These are phyloP conservation scores for Brasilioporus rufonigricans DNA, from an alignment of 768 basidiomycete genomes.

Conservation along the genomic window DNA sequence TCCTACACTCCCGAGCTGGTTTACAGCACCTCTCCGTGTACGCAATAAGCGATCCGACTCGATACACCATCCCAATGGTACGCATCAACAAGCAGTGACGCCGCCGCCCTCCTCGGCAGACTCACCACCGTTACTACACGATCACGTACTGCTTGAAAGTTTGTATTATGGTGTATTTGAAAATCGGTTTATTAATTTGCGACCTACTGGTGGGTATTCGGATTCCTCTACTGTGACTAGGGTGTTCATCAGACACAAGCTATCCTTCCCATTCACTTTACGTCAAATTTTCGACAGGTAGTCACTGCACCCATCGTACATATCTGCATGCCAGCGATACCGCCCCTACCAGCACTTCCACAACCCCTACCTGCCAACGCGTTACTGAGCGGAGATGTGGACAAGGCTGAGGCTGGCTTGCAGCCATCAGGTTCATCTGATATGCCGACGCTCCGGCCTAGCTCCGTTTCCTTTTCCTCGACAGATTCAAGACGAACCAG, in stretches of 20 bases:
- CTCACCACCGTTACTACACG: slow-evolving; percentile 46
- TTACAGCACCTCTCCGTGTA: slow-evolving; percentile 64
- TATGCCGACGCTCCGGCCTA: slow-evolving; percentile 32
- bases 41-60: slow-evolving; percentile 48
- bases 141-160: slow-evolving; percentile 68
- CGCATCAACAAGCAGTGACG: slow-evolving; percentile 33
- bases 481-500: slow-evolving; percentile 37
- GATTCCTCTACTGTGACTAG: neutral
- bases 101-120: slow-evolving; percentile 33
- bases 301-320: slow-evolving; percentile 56
- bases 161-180: slow-evolving; percentile 66
- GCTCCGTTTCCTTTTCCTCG: slow-evolving; percentile 55
- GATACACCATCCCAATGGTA: slow-evolving; percentile 49
- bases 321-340: slow-evolving; percentile 69
- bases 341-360: slow-evolving; percentile 53
- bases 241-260: slow-evolving; percentile 38
- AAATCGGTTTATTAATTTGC: slow-evolving; percentile 68
- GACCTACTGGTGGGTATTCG: slow-evolving; percentile 56
- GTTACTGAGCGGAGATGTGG: slow-evolving; percentile 22
- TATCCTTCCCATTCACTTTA: slow-evolving; percentile 66
- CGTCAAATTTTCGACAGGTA: slow-evolving; percentile 68
- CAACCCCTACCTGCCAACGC: slow-evolving; percentile 28
- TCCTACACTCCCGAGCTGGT: slow-evolving; percentile 75
- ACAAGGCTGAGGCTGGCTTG: slow-evolving; percentile 23
- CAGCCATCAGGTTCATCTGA: slow-evolving; percentile 16